Evolutionary conservation across 73 alveolate species (phyloP).

Genomic region (Durusdinium trenchii): DNA sequence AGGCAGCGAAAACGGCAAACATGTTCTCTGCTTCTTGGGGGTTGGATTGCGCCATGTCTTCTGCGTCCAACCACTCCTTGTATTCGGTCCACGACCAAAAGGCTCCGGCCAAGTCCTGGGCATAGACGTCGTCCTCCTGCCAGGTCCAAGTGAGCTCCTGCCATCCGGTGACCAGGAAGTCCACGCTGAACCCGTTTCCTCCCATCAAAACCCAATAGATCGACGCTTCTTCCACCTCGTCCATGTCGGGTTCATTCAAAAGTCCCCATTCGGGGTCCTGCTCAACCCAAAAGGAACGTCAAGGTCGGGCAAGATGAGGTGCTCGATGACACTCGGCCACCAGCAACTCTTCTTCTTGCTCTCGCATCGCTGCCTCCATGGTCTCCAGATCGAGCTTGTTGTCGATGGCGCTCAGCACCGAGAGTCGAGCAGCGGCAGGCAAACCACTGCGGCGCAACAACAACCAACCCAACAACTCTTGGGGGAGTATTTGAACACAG

Average conservation of each 20-base stretch:
- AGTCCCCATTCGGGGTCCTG: neutral
- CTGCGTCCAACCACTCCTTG: neutral
- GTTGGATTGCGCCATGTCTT: neutral
- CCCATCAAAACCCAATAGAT: neutral
- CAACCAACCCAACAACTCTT: conserved; percentile 26
- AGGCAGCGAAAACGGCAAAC: neutral
- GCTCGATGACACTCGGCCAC: neutral
- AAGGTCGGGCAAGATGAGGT: neutral
- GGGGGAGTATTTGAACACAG: conserved; percentile 12
- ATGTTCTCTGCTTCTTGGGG: neutral
- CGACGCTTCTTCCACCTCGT: neutral
- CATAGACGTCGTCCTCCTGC: conserved; percentile 6
- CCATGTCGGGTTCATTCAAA: neutral
- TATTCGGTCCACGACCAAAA: conserved; percentile 21
- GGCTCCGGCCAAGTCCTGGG: neutral
- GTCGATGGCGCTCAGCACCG: neutral
- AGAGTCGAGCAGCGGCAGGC: neutral
- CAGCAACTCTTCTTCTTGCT: conserved; percentile 40
- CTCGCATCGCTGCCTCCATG: conserved; percentile 42
- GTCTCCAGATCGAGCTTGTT: neutral
- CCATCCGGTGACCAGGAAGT: neutral
- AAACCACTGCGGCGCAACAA: neutral
- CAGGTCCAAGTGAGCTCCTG: neutral
- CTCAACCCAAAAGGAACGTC: conserved; percentile 24
- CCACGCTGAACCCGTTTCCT: neutral